phyloP scores from a whole-genome alignment of 345 rosid species.

The Noccaea bulbosa region DNA sequence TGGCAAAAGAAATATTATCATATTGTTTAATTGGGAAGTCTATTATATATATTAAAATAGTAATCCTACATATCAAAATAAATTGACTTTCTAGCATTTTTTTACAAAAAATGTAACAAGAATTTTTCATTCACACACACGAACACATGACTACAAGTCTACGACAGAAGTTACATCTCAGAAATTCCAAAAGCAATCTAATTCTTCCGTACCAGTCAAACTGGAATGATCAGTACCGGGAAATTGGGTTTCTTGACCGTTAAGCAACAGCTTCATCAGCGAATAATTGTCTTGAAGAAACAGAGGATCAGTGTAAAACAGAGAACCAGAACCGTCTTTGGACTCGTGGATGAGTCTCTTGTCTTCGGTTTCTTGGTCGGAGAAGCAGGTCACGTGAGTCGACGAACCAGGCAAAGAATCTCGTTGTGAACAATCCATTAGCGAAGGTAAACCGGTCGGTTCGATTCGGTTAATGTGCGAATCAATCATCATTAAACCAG shows the following conservation, averaged over 20 bases:
- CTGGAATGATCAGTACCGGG: constrained; percentile 36
- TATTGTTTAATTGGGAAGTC: background rate
- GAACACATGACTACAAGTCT: constrained; percentile 32
- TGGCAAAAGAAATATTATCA: background rate
- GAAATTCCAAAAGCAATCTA: constrained; percentile 58
- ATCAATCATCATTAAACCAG: constrained; percentile 48
- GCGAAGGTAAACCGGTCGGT: constrained; percentile 56
- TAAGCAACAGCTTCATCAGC: constrained; percentile 55
- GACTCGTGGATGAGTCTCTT: constrained; percentile 45
- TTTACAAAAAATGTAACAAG: constrained; percentile 33
- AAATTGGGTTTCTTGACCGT: constrained; percentile 43
- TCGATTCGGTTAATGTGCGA: constrained; percentile 40
- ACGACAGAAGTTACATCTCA: constrained; percentile 39
- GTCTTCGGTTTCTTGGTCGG: constrained; percentile 55
- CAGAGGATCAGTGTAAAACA: constrained; percentile 53
- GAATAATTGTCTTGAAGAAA: constrained; percentile 56
- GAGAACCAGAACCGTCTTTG: constrained; percentile 45
- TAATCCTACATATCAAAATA: constrained; percentile 17
- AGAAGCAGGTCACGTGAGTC: constrained; percentile 90
- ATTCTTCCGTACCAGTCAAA: constrained; percentile 47
- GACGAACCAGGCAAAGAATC: constrained; percentile 38
- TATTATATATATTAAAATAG: constrained; percentile 21
- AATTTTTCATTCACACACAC: constrained; percentile 28
- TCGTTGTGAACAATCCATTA: constrained; percentile 60
- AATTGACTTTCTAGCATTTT: constrained; percentile 24